Base-by-base conservation (phyloP, 106 monocot genomes). In the Allium fistulosum region DNA sequence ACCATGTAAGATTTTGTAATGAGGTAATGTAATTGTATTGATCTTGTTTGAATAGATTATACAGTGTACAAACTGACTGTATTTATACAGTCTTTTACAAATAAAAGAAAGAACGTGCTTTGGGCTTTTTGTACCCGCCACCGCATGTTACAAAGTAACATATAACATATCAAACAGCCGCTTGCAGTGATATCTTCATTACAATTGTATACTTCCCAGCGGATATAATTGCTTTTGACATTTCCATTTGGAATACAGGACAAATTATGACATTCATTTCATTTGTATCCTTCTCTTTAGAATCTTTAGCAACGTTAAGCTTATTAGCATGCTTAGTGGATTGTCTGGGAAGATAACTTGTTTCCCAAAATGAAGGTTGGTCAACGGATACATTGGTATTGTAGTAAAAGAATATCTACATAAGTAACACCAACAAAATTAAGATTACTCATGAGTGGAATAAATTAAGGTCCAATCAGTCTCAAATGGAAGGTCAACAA, bases 351-450 rank as follows among this genome's bases (percentile, higher is more conserved):
- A 89, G 73, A 79, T 92, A 97, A 69, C 96, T 89, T 57, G 59
- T 92, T 57, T 92, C 92, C 96, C 92, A 97, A 75, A 92, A 97
- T 75, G 92, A 71, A 48, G 91, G 78, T 50, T 97, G 88, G 76
- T 86, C 96, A 70, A 97, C 77, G 48, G 88, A 53, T 67, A 88
- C 80, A 69, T 59, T 69, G 67, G 59, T 71, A 62, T 97, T 89
- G 8, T 72, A 72, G 73, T 78, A 88, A 71, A 97, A 97, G 67
- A 88, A 97, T 80, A 97, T 82, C 96, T 97, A 76, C 69, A 77
- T 17, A 62, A 51, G 27, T 8, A 59, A 60, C 63, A 37, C 49
- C 47, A 45, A 62, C 15, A 17, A 67, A 63, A 69, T 46, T 55
- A 7, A 10, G n/a, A 62, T 45, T 28, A 62, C 7, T 62, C 47